phyloP scores from a whole-genome alignment of 225 moss, liverwort and hornwort genomes.

The Straminergon stramineum region DNA sequence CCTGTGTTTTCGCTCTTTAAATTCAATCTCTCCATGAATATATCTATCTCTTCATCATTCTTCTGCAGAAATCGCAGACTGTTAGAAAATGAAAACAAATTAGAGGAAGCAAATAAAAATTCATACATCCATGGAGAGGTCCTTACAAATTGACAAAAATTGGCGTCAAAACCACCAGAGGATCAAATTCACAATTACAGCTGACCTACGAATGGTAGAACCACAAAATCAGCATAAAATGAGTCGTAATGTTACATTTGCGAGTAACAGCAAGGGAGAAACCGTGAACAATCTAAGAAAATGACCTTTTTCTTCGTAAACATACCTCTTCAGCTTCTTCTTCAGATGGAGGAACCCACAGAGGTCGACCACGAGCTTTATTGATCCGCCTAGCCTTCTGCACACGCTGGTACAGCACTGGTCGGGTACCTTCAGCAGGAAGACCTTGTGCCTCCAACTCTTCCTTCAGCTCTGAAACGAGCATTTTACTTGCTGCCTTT shows the following conservation, averaged over 20 bases:
- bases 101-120: background rate
- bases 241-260: background rate
- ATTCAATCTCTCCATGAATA: slow-evolving; percentile 72
- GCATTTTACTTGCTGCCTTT: slow-evolving; percentile 97
- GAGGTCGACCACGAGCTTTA: slow-evolving; percentile 91
- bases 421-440: slow-evolving; percentile 89
- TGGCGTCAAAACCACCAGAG: background rate
- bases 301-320: background rate
- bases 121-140: background rate
- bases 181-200: background rate
- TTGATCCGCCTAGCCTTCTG: slow-evolving; percentile 98
- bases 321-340: slow-evolving; percentile 69
- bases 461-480: slow-evolving; percentile 89
- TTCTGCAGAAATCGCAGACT: slow-evolving; percentile 29
- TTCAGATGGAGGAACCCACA: slow-evolving; percentile 81
- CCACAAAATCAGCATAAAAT: background rate
- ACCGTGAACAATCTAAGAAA: background rate
- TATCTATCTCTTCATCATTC: slow-evolving; percentile 50
- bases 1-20: slow-evolving; percentile 82
- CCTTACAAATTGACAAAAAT: background rate
- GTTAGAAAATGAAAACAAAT: background rate
- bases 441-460: slow-evolving; percentile 92
- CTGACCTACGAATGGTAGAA: background rate
- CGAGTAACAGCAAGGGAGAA: background rate
- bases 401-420: slow-evolving; percentile 95